Percentiles rank a stretch among this genome's conserved stretches.
phyloP scores from a whole-genome alignment of 192 early-diverging fungal genomes.

The Mortierella claussenii region DNA sequence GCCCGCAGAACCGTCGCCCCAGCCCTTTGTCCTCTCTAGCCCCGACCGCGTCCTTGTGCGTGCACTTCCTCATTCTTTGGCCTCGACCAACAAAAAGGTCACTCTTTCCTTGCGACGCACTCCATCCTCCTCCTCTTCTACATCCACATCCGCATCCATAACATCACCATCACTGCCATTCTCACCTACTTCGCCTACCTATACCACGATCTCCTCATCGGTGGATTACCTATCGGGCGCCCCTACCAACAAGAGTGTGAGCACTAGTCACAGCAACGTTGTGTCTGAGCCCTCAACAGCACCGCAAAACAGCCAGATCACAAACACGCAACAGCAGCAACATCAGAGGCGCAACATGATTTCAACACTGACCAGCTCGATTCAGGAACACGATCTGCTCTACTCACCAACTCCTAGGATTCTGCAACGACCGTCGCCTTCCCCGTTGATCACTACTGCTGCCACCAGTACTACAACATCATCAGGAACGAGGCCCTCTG shows the following conservation, averaged over 20 bases:
- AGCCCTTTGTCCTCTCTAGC: slow-evolving; percentile 31
- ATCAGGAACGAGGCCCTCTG: neutral
- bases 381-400: slow-evolving; percentile 12
- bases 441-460: neutral
- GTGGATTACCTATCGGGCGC: neutral
- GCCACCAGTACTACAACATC: neutral
- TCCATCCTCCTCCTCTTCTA: neutral
- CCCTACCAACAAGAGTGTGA: no score
- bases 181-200: neutral
- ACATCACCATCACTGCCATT: neutral
- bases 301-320: slow-evolving; percentile 25
- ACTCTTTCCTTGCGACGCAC: slow-evolving; percentile 40
- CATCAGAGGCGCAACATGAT: slow-evolving; percentile 17
- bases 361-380: slow-evolving; percentile 14
- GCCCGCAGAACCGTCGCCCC: slow-evolving; percentile 21
- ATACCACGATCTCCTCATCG: no score
- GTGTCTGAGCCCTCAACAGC: slow-evolving; percentile 15
- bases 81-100: slow-evolving; percentile 47
- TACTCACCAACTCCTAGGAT: neutral
- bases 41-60: slow-evolving; percentile 42
- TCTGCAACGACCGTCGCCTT: slow-evolving; percentile 3
- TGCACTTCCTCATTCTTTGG: slow-evolving; percentile 34
- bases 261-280: no score
- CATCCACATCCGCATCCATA: neutral
- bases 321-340: no score